Conservation (phyloP, 169 alveolate genomes). For the Eimeria falciformis region DNA sequence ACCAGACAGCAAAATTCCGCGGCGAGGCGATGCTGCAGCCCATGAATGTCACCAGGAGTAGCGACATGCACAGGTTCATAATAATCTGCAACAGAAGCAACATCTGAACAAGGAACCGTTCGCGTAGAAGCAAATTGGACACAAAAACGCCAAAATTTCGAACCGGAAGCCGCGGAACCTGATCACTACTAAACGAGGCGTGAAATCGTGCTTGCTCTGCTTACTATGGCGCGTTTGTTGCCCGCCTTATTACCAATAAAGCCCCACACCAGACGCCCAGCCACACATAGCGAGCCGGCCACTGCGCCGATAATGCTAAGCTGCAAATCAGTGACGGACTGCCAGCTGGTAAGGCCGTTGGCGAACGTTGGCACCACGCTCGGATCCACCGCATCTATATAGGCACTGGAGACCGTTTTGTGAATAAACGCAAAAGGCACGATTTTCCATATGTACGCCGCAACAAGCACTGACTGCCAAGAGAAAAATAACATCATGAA, state of each 20-base stretch:
- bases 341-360: conserved; percentile 59
- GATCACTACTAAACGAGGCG: no score
- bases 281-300: conserved; percentile 67
- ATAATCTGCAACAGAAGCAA: conserved; percentile 25
- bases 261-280: conserved; percentile 77
- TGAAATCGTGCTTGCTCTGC: background rate
- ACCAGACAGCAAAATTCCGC: conserved; percentile 52
- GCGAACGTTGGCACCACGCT: conserved; percentile 43
- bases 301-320: conserved; percentile 75
- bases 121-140: background rate
- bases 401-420: conserved; percentile 8
- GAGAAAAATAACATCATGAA: conserved; percentile 74
- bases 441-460: conserved; percentile 71
- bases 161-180: no score
- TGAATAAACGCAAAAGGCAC: conserved; percentile 67
- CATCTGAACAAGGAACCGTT: background rate
- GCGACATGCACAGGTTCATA: conserved; percentile 60
- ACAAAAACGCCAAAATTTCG: no score
- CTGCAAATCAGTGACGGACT: conserved; percentile 37
- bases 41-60: conserved; percentile 54
- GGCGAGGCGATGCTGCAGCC: conserved; percentile 59
- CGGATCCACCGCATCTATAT: conserved; percentile 24
- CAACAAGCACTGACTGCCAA: conserved; percentile 75
- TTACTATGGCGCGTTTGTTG: conserved; percentile 72
- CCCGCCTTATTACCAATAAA: conserved; percentile 71